These are phyloP conservation scores for Kwoniella europaea DNA, from an alignment of 768 basidiomycete genomes.

Conservation along the genomic window DNA sequence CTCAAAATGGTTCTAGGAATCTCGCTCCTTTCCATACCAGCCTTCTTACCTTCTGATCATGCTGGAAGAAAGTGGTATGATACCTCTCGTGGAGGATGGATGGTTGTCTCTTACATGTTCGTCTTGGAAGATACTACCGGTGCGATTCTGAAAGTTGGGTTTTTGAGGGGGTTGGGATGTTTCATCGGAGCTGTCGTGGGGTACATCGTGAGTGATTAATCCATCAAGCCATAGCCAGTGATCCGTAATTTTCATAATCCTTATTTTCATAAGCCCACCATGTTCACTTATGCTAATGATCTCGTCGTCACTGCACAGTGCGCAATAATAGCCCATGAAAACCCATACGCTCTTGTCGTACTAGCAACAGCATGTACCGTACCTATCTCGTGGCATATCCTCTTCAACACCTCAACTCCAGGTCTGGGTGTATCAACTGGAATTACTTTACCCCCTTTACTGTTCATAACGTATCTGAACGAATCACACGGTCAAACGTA, in stretches of 20 bases:
- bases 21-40: conserved; percentile 53
- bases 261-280: no score
- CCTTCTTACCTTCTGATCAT: conserved; percentile 41
- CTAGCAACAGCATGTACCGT: conserved; percentile 51
- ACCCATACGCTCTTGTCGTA: conserved; percentile 52
- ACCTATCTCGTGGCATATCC: conserved; percentile 54
- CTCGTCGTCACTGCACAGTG: conserved; percentile 28
- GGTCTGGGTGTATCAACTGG: conserved; percentile 46
- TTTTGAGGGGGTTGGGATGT: conserved; percentile 55
- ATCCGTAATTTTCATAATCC: background rate
- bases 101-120: conserved; percentile 54
- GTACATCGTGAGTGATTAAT: conserved; percentile 45
- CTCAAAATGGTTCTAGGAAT: conserved; percentile 54
- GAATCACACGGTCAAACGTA: conserved; percentile 32
- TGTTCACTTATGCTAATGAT: no score
- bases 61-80: conserved; percentile 51
- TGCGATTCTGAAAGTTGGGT: conserved; percentile 53
- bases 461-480: conserved; percentile 55
- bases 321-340: conserved; percentile 48
- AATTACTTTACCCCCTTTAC: conserved; percentile 57
- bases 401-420: conserved; percentile 45
- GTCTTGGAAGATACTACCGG: conserved; percentile 57
- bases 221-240: background rate
- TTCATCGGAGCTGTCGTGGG: conserved; percentile 53
- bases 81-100: conserved; percentile 52